Base-by-base conservation (phyloP, 768 basidiomycete species). In the Mycena sanguinolenta region DNA sequence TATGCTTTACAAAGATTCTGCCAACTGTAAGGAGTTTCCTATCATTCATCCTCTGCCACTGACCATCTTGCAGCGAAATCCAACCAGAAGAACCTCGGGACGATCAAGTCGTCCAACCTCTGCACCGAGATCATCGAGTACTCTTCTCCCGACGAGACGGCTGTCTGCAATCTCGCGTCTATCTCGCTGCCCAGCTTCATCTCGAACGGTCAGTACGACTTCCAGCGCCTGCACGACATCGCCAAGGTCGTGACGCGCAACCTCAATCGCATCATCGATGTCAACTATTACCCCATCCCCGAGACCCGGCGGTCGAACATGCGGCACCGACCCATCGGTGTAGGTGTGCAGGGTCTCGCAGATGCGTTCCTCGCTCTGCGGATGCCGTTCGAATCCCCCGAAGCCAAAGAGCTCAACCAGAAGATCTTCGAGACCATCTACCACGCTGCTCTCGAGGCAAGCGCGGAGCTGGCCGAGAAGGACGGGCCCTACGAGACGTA, bases 51-150 rank as follows among this genome's bases (percentile, higher is more conserved):
- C 19, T 16, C 1, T 23, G 63, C 19, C 39, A 57, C 59, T 73
- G 46, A 67, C 12, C 42, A 53, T 34, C 19, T 44, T 46, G 1
- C 75, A 97, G 95, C 87, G 75, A 99, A 99, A 84, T 98, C 97
- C 17, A 99, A 99, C 84, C 98, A 99, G 82, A 91, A 96, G 84
- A 98, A 99, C 83, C 87, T 99, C 30, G 98, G 98, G 34, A 97
- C 95, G 10, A 99, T 99, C 91, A 99, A 98, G 85, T 98, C 96
- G 1, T 98, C 97, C 59, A 99, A 99, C 80, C 86, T 99, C 55
- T 99, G 98, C 86, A 99, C 97, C 6, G 98, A 99, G 81, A 99
- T 99, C 79, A 94, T 99, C 80, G 95, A 99, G 82, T 99, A 98
- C 84, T 97, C 96, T 53, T 88, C 97, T 14, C 96, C 98, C 1